A percentile compares a stretch with the other conserved stretches of the same genome.
phyloP scores from a whole-genome alignment of 1,284 basidiomycete genomes.

The Trametes versicolor region DNA sequence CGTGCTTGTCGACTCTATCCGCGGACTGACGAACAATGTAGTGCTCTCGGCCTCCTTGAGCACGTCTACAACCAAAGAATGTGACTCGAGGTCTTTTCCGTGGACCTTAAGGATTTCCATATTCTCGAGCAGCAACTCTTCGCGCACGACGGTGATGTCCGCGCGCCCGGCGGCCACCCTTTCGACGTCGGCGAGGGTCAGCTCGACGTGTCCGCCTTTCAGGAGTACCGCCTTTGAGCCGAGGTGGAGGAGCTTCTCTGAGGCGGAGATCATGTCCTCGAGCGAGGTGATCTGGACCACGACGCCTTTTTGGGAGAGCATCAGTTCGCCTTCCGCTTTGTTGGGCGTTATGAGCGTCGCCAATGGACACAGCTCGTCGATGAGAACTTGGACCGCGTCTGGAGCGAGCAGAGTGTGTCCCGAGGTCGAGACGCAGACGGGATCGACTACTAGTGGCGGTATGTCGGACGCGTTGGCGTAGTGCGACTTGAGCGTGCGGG shows the following conservation, averaged over 20 bases:
- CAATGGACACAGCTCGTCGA: constrained; percentile 75
- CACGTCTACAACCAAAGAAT: constrained; percentile 79
- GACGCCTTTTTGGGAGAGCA: constrained; percentile 56
- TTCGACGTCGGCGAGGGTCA: constrained; percentile 57
- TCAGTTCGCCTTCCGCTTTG: constrained; percentile 80
- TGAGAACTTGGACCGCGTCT: constrained; percentile 71
- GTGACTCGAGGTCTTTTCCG: constrained; percentile 32
- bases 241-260: constrained; percentile 58
- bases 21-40: constrained; percentile 71
- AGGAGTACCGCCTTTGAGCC: constrained; percentile 76
- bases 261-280: constrained; percentile 72
- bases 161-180: constrained; percentile 41
- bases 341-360: constrained; percentile 89
- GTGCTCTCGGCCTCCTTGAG: constrained; percentile 56
- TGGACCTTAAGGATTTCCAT: constrained; percentile 66
- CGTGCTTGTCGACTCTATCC: constrained; percentile 77
- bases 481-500: constrained; percentile 53
- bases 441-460: constrained; percentile 82
- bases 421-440: constrained; percentile 94
- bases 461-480: constrained; percentile 43
- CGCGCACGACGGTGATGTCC: constrained; percentile 50
- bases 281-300: constrained; percentile 56
- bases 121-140: constrained; percentile 60
- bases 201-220: constrained; percentile 87
- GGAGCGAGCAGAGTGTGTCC: constrained; percentile 83